Evolutionary conservation across 306 rosid species (phyloP).

Genomic region (Pterocarpus macrocarpus): DNA sequence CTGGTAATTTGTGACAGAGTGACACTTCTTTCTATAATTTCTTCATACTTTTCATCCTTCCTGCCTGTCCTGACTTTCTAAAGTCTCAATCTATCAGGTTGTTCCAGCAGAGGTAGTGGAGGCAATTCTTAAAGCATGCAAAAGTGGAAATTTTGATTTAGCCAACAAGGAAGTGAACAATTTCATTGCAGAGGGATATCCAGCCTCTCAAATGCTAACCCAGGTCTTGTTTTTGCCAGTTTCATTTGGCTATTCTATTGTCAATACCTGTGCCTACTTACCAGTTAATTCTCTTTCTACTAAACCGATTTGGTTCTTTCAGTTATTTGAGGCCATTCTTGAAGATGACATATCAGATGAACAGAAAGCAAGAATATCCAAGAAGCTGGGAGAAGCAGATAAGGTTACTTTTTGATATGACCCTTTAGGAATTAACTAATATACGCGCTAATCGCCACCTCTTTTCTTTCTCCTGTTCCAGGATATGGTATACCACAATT

Average conservation of each 20-base stretch:
- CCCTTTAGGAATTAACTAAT: not conserved
- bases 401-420: constrained; percentile 62
- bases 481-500: not conserved
- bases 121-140: constrained; percentile 71
- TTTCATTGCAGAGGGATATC: constrained; percentile 94
- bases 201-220: constrained; percentile 85
- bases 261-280: not conserved
- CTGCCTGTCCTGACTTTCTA: constrained; percentile 33
- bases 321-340: constrained; percentile 82
- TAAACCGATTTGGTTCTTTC: constrained; percentile 24
- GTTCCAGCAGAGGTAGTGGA: constrained; percentile 70
- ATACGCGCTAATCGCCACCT: not conserved
- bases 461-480: constrained; percentile 6
- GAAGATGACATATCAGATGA: constrained; percentile 84
- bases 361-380: constrained; percentile 90
- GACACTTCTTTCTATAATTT: not conserved
- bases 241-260: constrained; percentile 4
- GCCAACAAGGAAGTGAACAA: constrained; percentile 90
- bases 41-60: constrained; percentile 1
- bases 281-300: constrained; percentile 17
- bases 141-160: constrained; percentile 85
- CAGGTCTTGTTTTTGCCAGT: constrained; percentile 60
- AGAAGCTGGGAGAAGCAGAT: constrained; percentile 88
- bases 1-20: not conserved
- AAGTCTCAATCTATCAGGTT: constrained; percentile 60